phyloP scores from a whole-genome alignment of 495 filamentous ascomycete species.

The Bacidia gigantensis region DNA sequence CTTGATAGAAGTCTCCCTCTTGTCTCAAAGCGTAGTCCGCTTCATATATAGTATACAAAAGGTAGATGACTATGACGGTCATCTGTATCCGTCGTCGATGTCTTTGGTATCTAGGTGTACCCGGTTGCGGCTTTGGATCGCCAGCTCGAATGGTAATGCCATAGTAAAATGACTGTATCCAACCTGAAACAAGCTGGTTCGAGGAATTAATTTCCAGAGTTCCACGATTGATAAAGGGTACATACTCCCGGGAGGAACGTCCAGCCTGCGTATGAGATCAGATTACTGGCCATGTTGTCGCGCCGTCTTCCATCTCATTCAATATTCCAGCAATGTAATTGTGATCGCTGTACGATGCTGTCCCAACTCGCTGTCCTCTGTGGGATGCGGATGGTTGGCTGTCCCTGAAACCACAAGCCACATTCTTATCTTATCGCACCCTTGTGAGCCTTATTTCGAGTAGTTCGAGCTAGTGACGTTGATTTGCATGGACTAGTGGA shows the following conservation, averaged over 20 bases:
- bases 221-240: not conserved
- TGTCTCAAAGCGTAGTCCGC: constrained; percentile 65
- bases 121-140: constrained; percentile 63
- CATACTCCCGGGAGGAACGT: constrained; percentile 53
- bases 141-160: constrained; percentile 82
- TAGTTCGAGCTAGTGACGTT: too few relatives aligned
- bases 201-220: not conserved
- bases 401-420: not conserved
- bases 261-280: constrained; percentile 74
- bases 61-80: constrained; percentile 65
- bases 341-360: too few relatives aligned
- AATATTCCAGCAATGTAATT: not conserved
- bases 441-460: not conserved
- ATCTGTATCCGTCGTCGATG: constrained; percentile 75
- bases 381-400: not conserved
- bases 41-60: constrained; percentile 89
- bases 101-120: constrained; percentile 48
- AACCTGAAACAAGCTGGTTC: constrained; percentile 58
- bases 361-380: not conserved
- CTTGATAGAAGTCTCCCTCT: constrained; percentile 61
- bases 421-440: not conserved
- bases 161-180: constrained; percentile 73
- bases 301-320: not conserved
- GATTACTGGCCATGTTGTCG: constrained; percentile 12
- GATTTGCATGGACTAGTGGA: not conserved